A percentile compares a stretch with the other conserved stretches of the same genome.
Evolutionary conservation across 768 basidiomycete genomes (phyloP).

Genomic region (Plicaturopsis crispa): DNA sequence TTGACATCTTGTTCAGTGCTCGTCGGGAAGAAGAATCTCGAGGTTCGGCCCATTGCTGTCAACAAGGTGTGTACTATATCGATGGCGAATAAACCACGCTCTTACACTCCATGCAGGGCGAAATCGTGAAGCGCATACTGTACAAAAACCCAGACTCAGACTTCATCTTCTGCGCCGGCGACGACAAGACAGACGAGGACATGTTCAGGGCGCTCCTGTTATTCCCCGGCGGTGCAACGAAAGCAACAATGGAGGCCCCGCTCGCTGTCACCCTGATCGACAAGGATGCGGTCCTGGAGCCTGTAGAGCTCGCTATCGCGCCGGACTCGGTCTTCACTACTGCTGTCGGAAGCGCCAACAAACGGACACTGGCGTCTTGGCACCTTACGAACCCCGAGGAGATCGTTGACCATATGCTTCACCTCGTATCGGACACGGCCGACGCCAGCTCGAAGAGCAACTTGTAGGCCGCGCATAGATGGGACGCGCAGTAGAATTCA

Average conservation of each 20-base stretch:
- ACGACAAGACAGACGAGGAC: slow-evolving; percentile 99
- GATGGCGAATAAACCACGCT: no score
- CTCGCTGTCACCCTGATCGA: slow-evolving; percentile 33
- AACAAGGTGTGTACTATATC: slow-evolving; percentile 65
- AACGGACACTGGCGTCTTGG: slow-evolving; percentile 87
- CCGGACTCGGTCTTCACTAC: slow-evolving; percentile 82
- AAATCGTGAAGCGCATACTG: slow-evolving; percentile 92
- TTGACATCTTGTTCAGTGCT: slow-evolving; percentile 45
- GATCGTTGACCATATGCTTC: slow-evolving; percentile 73
- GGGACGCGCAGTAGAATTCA: no score
- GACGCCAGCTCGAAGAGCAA: slow-evolving; percentile 4
- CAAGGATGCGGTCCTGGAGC: slow-evolving; percentile 20
- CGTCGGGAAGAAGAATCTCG: slow-evolving; percentile 97
- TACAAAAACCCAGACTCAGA: slow-evolving; percentile 92
- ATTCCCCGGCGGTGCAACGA: slow-evolving; percentile 38
- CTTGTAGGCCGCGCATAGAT: slow-evolving; percentile 4
- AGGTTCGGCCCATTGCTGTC: slow-evolving; percentile 90
- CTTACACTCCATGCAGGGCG: slow-evolving; percentile 63
- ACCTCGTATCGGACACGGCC: slow-evolving; percentile 37
- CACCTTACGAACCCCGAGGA: slow-evolving; percentile 87
- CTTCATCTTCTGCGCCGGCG: slow-evolving; percentile 96
- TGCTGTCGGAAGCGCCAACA: slow-evolving; percentile 85
- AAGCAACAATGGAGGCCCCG: slow-evolving; percentile 43
- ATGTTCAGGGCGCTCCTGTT: slow-evolving; percentile 91
- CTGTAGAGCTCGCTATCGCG: slow-evolving; percentile 54